Evolutionary conservation across 1,284 basidiomycete genomes (phyloP).

Genomic region (Ustilago curta): DNA sequence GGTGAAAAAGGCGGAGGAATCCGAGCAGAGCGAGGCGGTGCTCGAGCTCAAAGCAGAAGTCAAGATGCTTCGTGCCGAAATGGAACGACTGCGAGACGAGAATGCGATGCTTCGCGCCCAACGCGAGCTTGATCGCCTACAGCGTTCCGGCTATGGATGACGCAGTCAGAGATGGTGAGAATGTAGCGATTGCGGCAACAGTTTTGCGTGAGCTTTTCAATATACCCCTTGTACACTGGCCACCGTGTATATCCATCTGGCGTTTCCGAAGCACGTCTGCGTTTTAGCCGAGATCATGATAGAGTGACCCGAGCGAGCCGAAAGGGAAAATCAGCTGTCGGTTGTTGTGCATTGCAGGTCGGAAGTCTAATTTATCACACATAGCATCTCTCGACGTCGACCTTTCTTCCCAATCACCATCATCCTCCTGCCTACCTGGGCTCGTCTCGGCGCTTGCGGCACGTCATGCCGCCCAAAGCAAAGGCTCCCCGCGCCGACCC

Average conservation of each 20-base stretch:
- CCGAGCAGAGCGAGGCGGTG: slow-evolving; percentile 38
- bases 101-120: slow-evolving; percentile 59
- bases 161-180: background rate
- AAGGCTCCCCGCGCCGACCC: slow-evolving; percentile 16
- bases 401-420: slow-evolving; percentile 5
- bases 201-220: background rate
- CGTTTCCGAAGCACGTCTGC: background rate
- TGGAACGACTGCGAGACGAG: slow-evolving; percentile 58
- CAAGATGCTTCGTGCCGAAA: slow-evolving; percentile 54
- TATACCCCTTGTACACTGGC: slow-evolving; percentile 9
- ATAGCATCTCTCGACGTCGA: background rate
- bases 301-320: slow-evolving; percentile 3
- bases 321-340: slow-evolving; percentile 7
- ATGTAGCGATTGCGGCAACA: background rate
- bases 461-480: slow-evolving; percentile 34
- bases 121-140: slow-evolving; percentile 46
- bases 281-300: slow-evolving; percentile 13
- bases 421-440: slow-evolving; percentile 9
- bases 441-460: slow-evolving; percentile 9
- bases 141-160: slow-evolving; percentile 13
- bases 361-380: slow-evolving; percentile 10
- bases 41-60: slow-evolving; percentile 59
- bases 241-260: background rate
- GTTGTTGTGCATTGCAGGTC: slow-evolving; percentile 13
- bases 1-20: slow-evolving; percentile 42